These are phyloP conservation scores for Sporormia fimetaria DNA, from an alignment of 495 filamentous ascomycete species.

Conservation along the genomic window DNA sequence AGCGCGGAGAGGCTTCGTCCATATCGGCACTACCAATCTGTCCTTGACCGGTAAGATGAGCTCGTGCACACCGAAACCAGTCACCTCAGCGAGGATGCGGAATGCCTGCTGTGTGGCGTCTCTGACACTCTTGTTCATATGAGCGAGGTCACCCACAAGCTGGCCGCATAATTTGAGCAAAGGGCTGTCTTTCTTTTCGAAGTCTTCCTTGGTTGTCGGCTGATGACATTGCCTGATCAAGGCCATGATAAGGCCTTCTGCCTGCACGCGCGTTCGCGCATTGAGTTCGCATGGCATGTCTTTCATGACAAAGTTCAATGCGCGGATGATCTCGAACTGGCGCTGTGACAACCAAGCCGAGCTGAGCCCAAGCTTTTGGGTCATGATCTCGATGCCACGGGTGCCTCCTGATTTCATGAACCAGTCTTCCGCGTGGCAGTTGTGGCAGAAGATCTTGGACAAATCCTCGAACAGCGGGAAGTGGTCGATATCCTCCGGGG, in stretches of 20 bases:
- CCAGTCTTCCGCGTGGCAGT: conserved; percentile 95
- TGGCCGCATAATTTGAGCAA: conserved; percentile 66
- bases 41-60: conserved; percentile 81
- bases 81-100: conserved; percentile 62
- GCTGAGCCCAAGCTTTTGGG: conserved; percentile 68
- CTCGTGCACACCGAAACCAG: conserved; percentile 69
- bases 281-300: conserved; percentile 90
- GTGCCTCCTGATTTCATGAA: conserved; percentile 90
- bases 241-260: conserved; percentile 68
- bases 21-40: conserved; percentile 72
- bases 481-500: conserved; percentile 51
- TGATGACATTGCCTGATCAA: conserved; percentile 66
- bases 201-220: conserved; percentile 60
- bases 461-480: conserved; percentile 75
- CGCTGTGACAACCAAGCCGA: conserved; percentile 69
- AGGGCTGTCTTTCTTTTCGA: conserved; percentile 52
- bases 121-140: conserved; percentile 90
- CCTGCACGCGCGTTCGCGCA: conserved; percentile 67
- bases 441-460: conserved; percentile 73
- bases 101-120: conserved; percentile 72
- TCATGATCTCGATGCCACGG: conserved; percentile 72
- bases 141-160: conserved; percentile 75
- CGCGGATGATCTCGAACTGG: conserved; percentile 73
- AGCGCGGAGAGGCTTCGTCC: conserved; percentile 84
- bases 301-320: conserved; percentile 90